Evolutionary conservation across 2,329 filamentous ascomycete species (phyloP), one percentile per base, ranked within the genome.

Genomic region (Aspergillus neoniger): DNA sequence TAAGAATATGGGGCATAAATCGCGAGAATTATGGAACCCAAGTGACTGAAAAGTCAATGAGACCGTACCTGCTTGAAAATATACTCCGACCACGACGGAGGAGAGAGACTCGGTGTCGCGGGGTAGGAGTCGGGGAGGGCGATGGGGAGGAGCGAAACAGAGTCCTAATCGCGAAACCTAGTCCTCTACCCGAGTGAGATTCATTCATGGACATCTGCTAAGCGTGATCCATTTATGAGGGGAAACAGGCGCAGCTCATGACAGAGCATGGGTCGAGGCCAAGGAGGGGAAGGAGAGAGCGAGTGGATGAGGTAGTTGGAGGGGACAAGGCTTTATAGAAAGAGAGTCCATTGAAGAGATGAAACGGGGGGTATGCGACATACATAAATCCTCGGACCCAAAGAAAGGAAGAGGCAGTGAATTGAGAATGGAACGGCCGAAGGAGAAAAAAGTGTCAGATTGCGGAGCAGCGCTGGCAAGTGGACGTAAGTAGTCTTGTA

Each of bases 181-280:
- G 65, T 66, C 70, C 72, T 67, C 69, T 65, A 65, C 69, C 69
- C 63, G 68, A 55, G 64, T 68, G 69, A 65, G 67, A 62, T 63
- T 76, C 71, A 61, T 76, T 72, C 65, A 71, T 64, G 67, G 70
- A 72, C 72, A 76, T 76, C 64, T 69, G 69, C 68, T 72, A 72
- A 62, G 64, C 62, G 64, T 67, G 55, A 63, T 61, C 70, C 72
- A 73, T 74, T 64, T 65, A 69, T 67, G 32, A 61, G 62, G 65
- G 55, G 57, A 53, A 39, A 59, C 51, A 64, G 50, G 19, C 36
- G 63, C 65, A 49, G 58, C 50, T 69, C 67, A 70, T 68, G 68
- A 63, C 69, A 68, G 57, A 55, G 49, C 51, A 54, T 47, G 32
- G 41, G 53, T 23, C 39, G 52, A 58, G 52, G 48, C 50, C 57